Evolutionary conservation across 805 yeast species (phyloP), one percentile per base, ranked within the genome.

Genomic region (Wickerhamomyces bisporus): DNA sequence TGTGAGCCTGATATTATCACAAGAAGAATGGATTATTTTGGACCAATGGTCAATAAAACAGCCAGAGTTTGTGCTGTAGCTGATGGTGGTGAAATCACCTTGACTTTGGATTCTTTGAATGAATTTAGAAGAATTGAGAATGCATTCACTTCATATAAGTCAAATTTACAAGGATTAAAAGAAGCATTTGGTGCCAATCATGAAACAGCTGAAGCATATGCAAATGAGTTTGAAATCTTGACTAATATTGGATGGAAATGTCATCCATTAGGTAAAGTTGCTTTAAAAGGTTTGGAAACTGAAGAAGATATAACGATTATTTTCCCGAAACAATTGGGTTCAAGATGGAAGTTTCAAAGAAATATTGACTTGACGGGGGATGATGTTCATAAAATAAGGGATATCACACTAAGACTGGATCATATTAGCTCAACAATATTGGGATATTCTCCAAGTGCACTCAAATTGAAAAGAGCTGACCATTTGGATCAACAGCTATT

Each of bases 41-140:
- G 99, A 0, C 98, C 99, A 0, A 89, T 93, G 88, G 99, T 93
- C 24, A 93, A 93, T 54, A 73, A 96, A 36, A 86, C 99, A 1
- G 81, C 98, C 1, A 73, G 99, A 52, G 91, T 93, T 19, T 81
- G 89, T 55, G 85, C 95, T 7, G 84, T 86, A 35, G 99, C 98
- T 0, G 96, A 87, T 60, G 99, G 99, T 42, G 99, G 99, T n/a
- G 96, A 91, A 60, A 86, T 91, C 21, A 79, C 95, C 0, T 72
- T 89, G 40, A 83, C 95, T 52, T 71, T 79, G 7, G 97, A 91
- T 59, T 86, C 87, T 53, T 66, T 84, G 48, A 71, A 73, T 32
- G 96, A 86, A 54, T 74, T 87, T 53, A 71, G 70, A 35, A 71
- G 79, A 36, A 68, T 85, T 24, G 66, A 73, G 50, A 62, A 61